A percentile compares a stretch with the other conserved stretches of the same genome.
Evolutionary conservation across 2,329 filamentous ascomycete genomes (phyloP).

Genomic region (Parafenestella ontariensis): DNA sequence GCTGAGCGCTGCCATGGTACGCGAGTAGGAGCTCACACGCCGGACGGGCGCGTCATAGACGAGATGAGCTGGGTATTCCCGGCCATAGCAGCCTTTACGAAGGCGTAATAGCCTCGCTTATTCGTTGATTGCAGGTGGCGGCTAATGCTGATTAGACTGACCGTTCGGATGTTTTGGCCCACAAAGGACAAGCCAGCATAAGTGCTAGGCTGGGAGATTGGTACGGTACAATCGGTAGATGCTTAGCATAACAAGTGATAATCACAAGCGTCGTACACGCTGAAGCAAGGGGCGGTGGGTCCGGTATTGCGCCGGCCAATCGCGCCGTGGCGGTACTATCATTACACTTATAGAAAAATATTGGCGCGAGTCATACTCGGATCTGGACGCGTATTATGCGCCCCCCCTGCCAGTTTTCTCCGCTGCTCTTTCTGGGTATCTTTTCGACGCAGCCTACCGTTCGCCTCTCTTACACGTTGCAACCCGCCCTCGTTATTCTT

Average conservation of each 20-base stretch:
- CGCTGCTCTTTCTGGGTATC: constrained; percentile 24
- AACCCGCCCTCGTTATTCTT: constrained; percentile 9
- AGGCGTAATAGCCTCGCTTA: constrained; percentile 20
- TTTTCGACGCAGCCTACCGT: constrained; percentile 22
- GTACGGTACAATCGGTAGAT: constrained; percentile 19
- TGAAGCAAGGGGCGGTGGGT: constrained; percentile 34
- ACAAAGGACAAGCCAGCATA: constrained; percentile 6
- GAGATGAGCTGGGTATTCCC: constrained; percentile 17
- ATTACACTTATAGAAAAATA: constrained; percentile 31
- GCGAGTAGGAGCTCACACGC: constrained; percentile 16
- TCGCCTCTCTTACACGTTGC: constrained; percentile 25
- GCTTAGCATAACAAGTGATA: constrained; percentile 34
- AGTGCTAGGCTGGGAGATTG: neutral
- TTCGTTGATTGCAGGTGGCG: constrained; percentile 23
- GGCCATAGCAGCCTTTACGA: constrained; percentile 12
- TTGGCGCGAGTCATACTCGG: constrained; percentile 34
- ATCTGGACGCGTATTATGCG: constrained; percentile 30
- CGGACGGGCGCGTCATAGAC: constrained; percentile 33
- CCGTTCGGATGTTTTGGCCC: constrained; percentile 32
- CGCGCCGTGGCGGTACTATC: constrained; percentile 30
- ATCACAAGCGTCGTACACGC: constrained; percentile 34
- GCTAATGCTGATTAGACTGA: constrained; percentile 19
- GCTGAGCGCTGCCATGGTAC: neutral
- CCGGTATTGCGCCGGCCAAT: constrained; percentile 30
- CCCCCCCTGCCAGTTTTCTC: constrained; percentile 20